Base-by-base conservation (phyloP, 371 early-diverging fungal genomes). In the Syncephalastrum monosporum region DNA sequence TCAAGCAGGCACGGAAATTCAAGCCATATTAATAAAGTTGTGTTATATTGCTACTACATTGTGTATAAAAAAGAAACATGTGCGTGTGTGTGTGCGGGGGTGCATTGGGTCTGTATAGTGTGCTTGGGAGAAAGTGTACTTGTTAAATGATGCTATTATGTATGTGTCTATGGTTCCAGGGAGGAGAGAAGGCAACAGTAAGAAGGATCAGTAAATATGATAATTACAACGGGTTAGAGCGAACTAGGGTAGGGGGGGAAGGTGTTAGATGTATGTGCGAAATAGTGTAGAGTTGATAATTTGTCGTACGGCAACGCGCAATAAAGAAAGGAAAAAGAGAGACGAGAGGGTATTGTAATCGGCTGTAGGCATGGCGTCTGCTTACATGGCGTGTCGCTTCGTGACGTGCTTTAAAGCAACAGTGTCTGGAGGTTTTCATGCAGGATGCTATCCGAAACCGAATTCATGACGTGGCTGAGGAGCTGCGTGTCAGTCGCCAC, bases 1-100 rank as follows among this genome's bases (percentile, higher is more conserved):
- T 96, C 60, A 93, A 92, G 67, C 90, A 84, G 58, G 71, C 75
- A 29, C 80, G 94, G 50, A 82, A 85, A 54, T 97, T 96, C 77
- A 90, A 87, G 65, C 97, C 97, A 2, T 95, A 92, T 80, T 97
- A 90, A 63, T 16, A 27, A 14, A 27, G 15, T 48, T 48, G 27
- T 21, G 48, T 14, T 48, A 48, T 48, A 48, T 48, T 27, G 21
- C 48, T 46, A 48, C 21, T 48, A 27, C 21, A 27, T 27, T 24
- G 27, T 17, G 27, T 48, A 48, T 48, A 48, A 46, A 21, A 5
- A 48, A 27, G 14, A 48, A 48, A 48, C 27, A 15, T 24, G 21
- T 14, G 38, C 41, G 38, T 25, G 38, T 33, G 41, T 19, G 42
- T 41, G 53, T 52, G 53, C 19, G 8, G 17, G 33, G 1, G 17